Base-by-base conservation (phyloP, 257 asterid species). In the Solanum chilense region DNA sequence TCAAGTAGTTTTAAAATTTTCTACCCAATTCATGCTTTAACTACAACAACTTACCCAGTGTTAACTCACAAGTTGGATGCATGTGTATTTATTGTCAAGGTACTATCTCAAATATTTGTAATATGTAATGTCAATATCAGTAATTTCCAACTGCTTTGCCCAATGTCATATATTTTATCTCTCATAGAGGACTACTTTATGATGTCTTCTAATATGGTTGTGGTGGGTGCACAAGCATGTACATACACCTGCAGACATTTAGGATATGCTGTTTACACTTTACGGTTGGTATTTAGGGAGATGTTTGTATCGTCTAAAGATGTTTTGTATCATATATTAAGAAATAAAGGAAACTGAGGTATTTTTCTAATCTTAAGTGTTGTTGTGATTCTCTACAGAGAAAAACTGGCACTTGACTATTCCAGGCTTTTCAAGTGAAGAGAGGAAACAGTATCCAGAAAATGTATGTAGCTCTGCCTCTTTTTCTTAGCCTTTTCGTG, bases 371-470 rank as follows among this genome's bases (percentile, higher is more conserved):
- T 89, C 31, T 27, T 49, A 49, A 82, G 58, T 41, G 86, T 86
- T 35, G 86, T 86, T 44, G 62, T 52, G 62, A 83, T 41, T 71
- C 27, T 88, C 90, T 92, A 91, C 99, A 97, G 99, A 97, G 94
- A 97, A 93, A 91, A 93, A 96, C 91, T 95, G 93, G 97, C 91
- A 94, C 13, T 89, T 96, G 92, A 93, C 92, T 14, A 85, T 97
- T 88, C 99, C 99, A 47, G 99, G 98, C 86, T 97, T 89, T 91
- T 94, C 98, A 42, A 93, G 95, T 41, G 99, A 97, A 87, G 98
- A 92, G 88, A 93, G 85, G 92, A 94, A 91, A 88, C 91, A 89
- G 70, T 86, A 86, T 39, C 88, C 90, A 12, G 91, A 88, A 83
- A 91, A 85, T 35, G 99, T 97, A 96, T 92, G 98, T 77, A 83